Percentiles rank a stretch among this genome's conserved stretches.
Conservation (phyloP, 495 filamentous ascomycete species). For the Penicillium taxi region DNA sequence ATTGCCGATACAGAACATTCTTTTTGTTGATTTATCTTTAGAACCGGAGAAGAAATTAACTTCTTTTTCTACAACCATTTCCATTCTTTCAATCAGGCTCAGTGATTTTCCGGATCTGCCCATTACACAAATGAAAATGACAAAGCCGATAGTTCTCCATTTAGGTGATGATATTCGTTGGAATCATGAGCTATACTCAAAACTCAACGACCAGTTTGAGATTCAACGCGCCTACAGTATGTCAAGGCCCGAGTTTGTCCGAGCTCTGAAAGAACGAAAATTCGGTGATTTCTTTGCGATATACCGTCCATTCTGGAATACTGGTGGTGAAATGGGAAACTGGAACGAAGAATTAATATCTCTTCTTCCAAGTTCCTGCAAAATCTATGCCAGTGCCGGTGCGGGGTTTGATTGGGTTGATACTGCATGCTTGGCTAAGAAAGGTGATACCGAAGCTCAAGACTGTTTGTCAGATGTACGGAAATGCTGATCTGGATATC, state of each 20-base stretch:
- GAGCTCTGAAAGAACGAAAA: slow-evolving; percentile 51
- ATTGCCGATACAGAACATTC: too few relatives aligned
- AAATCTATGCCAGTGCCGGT: slow-evolving; percentile 64
- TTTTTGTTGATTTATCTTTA: too few relatives aligned
- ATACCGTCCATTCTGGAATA: slow-evolving; percentile 73
- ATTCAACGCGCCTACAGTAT: slow-evolving; percentile 43
- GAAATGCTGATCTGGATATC: not conserved
- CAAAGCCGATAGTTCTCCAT: slow-evolving; percentile 49
- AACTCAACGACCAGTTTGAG: slow-evolving; percentile 49
- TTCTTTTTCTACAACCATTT: too few relatives aligned
- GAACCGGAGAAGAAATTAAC: too few relatives aligned
- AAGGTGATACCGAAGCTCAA: slow-evolving; percentile 37
- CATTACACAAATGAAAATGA: slow-evolving; percentile 17
- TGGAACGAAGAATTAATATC: slow-evolving; percentile 67
- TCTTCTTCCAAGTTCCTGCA: slow-evolving; percentile 55
- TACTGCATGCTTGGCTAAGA: slow-evolving; percentile 55
- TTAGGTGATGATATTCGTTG: slow-evolving; percentile 63
- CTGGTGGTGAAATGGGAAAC: slow-evolving; percentile 66
- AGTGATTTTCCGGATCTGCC: too few relatives aligned
- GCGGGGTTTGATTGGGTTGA: slow-evolving; percentile 76
- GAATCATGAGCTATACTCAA: slow-evolving; percentile 50
- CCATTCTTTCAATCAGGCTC: too few relatives aligned
- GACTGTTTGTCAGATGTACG: not conserved
- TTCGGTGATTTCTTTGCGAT: slow-evolving; percentile 70
- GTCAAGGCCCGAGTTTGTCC: slow-evolving; percentile 49